Base-by-base conservation (phyloP, 1,284 basidiomycete genomes). In the Trametes sp. region DNA sequence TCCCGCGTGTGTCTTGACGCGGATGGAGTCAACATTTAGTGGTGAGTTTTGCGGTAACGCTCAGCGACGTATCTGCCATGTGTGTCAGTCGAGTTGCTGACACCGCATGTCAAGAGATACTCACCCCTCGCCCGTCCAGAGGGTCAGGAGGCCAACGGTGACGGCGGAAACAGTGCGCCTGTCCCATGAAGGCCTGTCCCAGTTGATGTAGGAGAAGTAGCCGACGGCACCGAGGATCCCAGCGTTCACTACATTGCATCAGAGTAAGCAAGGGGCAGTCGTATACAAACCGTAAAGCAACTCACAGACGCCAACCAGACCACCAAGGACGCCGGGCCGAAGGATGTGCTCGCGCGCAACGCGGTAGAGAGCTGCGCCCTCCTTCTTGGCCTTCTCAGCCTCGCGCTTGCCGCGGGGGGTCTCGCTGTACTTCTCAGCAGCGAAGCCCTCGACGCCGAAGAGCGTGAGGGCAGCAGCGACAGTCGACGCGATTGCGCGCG, bases 91-190 rank as follows among this genome's bases (percentile, higher is more conserved):
- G 1, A 7, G 4, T 4, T 19, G 10, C 24, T 6, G 19, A 46
- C 5, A 13, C 5, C 5, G 3, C 19, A 42, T 16, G 21, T 35
- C 9, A 19, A 9, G 14, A 75, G 1, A 4, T 8, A 9, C 86
- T 76, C 70, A 93, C 88, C 88, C 88, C 81, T 94, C 92, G 44
- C 85, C 82, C 41, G 85, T 83, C 78, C 87, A 88, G 24, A 94
- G 77, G 1, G 85, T 80, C 23, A 91, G 66, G 7, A 95, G 75
- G 16, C 89, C 90, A 53, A 87, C 83, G 10, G 85, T 81, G 29
- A 91, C 78, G 9, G 85, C 84, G 24, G 87, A 87, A 8, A 95
- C 84, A 11, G 82, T 75, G 21, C 87, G 82, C 65, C 84, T 80
- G 75, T 95, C 91, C 93, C 93, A 95, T 4, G 73, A 75, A 14